Conservation (phyloP, 495 filamentous ascomycete genomes). For the Lentithecium fluviatile region DNA sequence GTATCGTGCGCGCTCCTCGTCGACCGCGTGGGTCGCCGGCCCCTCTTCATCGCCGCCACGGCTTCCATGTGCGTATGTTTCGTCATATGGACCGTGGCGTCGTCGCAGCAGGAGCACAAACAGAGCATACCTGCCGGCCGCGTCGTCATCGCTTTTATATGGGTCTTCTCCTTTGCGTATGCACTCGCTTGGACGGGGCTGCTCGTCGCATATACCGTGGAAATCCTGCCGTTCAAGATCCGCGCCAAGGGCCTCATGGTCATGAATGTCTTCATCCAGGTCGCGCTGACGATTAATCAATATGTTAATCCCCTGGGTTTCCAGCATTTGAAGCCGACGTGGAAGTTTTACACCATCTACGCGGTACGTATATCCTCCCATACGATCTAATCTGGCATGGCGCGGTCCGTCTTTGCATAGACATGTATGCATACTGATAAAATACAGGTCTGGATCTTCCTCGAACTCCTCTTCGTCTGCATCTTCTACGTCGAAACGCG, state of each 20-base stretch:
- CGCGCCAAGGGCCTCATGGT: constrained; percentile 70
- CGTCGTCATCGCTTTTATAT: constrained; percentile 39
- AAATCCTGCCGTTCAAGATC: constrained; percentile 66
- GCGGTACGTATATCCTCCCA: constrained; percentile 33
- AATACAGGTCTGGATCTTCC: constrained; percentile 34
- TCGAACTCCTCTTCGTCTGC: constrained; percentile 51
- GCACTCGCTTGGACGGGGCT: constrained; percentile 47
- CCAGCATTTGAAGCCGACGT: constrained; percentile 28
- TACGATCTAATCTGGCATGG: too few species aligned
- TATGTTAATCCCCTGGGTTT: constrained; percentile 49
- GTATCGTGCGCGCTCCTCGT: constrained; percentile 32
- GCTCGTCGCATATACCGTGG: constrained; percentile 57
- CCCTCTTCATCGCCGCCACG: constrained; percentile 32
- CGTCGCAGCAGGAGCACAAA: constrained; percentile 32
- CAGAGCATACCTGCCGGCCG: constrained; percentile 29
- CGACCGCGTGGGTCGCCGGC: constrained; percentile 35
- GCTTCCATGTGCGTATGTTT: constrained; percentile 27
- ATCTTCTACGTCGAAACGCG: constrained; percentile 69
- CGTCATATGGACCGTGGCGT: constrained; percentile 38
- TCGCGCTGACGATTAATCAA: constrained; percentile 51
- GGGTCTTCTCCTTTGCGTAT: constrained; percentile 37
- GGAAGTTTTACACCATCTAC: constrained; percentile 41
- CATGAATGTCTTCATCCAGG: constrained; percentile 61
- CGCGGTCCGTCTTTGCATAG: too few species aligned
- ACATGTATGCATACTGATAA: constrained; percentile 5